Percentiles rank a stretch among this genome's conserved stretches.
Evolutionary conservation across 164 flowering plant genomes (phyloP).

Genomic region (Santalum album): DNA sequence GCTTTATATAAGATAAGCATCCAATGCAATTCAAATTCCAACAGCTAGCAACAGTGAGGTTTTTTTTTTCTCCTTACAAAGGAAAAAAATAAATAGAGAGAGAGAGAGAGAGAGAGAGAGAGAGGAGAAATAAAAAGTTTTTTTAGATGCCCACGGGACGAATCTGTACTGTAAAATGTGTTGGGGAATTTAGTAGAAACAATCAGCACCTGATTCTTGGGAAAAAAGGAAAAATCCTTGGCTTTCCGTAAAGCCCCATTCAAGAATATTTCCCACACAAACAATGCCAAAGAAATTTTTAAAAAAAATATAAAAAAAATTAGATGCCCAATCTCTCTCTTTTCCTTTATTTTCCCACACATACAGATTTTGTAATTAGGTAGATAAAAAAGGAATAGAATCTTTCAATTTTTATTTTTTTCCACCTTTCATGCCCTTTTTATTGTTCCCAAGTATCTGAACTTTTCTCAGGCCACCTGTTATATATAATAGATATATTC

Average conservation of each 20-base stretch:
- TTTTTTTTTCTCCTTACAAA: background rate
- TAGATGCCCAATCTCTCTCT: background rate
- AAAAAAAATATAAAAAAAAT: no score
- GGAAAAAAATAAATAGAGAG: background rate
- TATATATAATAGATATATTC: background rate
- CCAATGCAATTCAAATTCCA: background rate
- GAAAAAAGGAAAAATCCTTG: constrained; percentile 12
- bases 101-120: background rate
- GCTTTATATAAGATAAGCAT: background rate
- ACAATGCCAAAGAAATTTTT: no score
- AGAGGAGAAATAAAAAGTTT: no score
- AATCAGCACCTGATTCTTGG: background rate
- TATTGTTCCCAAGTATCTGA: constrained; percentile 21
- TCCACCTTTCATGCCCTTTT: background rate
- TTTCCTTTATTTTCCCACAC: background rate
- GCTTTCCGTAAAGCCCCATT: constrained; percentile 32
- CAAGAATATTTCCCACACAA: constrained; percentile 42
- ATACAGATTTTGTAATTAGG: constrained; percentile 6
- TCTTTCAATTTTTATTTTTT: constrained; percentile 7
- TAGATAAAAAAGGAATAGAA: constrained; percentile 35
- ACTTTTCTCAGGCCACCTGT: constrained; percentile 9
- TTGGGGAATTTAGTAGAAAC: background rate
- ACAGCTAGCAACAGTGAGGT: background rate
- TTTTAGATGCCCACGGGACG: background rate
- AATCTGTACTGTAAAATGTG: background rate